A percentile compares a stretch with the other conserved stretches of the same genome.
Conservation (phyloP, 805 yeast species). For the Lipomyces sp. region DNA sequence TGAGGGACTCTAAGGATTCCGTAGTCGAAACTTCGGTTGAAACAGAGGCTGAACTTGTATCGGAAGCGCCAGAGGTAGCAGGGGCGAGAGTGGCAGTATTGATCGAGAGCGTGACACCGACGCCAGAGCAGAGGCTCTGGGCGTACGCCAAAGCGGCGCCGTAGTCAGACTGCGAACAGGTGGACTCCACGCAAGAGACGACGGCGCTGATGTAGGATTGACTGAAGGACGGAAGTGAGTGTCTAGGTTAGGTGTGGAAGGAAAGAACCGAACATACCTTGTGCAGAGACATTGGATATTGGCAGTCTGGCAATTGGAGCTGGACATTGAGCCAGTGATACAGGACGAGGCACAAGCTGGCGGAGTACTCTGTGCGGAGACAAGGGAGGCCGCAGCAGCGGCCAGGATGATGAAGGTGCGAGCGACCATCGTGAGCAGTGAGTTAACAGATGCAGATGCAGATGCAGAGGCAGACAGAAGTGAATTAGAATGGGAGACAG, state of each 20-base stretch:
- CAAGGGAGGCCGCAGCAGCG: conserved; percentile 10
- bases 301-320: conserved; percentile 33
- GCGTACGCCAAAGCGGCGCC: conserved; percentile 32
- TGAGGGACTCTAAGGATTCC: not conserved
- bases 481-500: not conserved
- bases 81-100: conserved; percentile 29
- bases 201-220: conserved; percentile 30
- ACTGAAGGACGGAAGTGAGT: not conserved
- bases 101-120: conserved; percentile 33
- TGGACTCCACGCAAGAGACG: conserved; percentile 28
- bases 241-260: not conserved
- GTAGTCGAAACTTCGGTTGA: conserved; percentile 10
- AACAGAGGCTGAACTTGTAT: conserved; percentile 3
- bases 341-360: conserved; percentile 35
- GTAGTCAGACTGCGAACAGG: conserved; percentile 28
- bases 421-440: not conserved
- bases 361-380: conserved; percentile 17
- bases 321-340: conserved; percentile 24
- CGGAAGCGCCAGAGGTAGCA: conserved; percentile 15
- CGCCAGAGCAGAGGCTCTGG: conserved; percentile 31
- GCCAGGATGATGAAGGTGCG: conserved; percentile 2
- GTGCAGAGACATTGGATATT: conserved; percentile 29
- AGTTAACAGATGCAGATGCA: not conserved
- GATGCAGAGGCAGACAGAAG: not conserved
- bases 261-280: conserved; percentile 11